These are phyloP conservation scores for Mimosa pudica DNA, from an alignment of 306 rosid genomes.

Conservation along the genomic window DNA sequence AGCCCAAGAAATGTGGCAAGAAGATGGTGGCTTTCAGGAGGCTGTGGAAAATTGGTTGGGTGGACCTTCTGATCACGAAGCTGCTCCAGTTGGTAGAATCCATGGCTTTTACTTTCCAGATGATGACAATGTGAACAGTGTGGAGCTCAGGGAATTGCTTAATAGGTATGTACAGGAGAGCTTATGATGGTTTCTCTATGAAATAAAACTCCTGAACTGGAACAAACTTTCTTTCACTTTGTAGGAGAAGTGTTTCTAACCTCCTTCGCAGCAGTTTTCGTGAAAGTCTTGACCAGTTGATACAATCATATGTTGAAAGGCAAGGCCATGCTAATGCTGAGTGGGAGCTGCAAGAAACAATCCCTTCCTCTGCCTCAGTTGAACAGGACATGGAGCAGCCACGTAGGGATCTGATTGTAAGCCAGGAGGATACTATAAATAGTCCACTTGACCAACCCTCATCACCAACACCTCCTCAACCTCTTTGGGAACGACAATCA, in stretches of 20 bases:
- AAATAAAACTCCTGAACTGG: slow-evolving; percentile 21
- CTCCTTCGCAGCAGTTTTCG: slow-evolving; percentile 95
- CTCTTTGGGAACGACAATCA: slow-evolving; percentile 70
- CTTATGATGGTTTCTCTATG: slow-evolving; percentile 26
- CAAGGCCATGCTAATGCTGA: slow-evolving; percentile 66
- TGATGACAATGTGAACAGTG: slow-evolving; percentile 75
- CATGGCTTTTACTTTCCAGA: slow-evolving; percentile 79
- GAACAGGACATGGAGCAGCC: slow-evolving; percentile 65
- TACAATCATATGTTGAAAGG: slow-evolving; percentile 93
- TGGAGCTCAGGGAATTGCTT: slow-evolving; percentile 88
- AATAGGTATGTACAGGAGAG: slow-evolving; percentile 59
- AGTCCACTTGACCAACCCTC: slow-evolving; percentile 53
- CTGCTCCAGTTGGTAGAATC: slow-evolving; percentile 56
- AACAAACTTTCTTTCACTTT: slow-evolving; percentile 30
- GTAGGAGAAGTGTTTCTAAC: slow-evolving; percentile 98
- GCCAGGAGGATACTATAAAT: slow-evolving; percentile 48
- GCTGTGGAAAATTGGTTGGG: slow-evolving; percentile 89
- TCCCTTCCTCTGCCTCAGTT: slow-evolving; percentile 54
- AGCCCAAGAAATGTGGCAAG: slow-evolving; percentile 73
- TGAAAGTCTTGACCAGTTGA: slow-evolving; percentile 84
- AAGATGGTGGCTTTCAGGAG: slow-evolving; percentile 76
- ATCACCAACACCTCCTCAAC: slow-evolving; percentile 62
- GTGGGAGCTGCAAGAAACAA: slow-evolving; percentile 73
- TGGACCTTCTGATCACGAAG: slow-evolving; percentile 67
- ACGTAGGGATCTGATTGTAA: slow-evolving; percentile 48